Conservation (phyloP, 2,329 filamentous ascomycete genomes). For the Sporothrix phasma region DNA sequence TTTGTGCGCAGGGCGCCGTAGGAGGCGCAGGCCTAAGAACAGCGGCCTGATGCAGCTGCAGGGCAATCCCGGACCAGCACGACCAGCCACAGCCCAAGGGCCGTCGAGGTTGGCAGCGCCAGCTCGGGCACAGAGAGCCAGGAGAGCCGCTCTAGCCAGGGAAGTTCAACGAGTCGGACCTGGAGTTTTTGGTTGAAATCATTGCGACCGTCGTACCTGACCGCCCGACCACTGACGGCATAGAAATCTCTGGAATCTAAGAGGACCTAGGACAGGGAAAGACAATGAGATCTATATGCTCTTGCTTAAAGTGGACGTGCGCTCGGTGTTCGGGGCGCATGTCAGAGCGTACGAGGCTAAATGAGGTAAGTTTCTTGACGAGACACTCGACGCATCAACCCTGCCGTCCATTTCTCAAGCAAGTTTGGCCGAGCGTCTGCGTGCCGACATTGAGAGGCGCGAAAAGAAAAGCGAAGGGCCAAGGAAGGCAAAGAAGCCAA, state of each 20-base stretch:
- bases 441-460: slow-evolving; percentile 56
- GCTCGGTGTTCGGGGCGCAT: too few relatives aligned
- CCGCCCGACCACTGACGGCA: slow-evolving; percentile 75
- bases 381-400: slow-evolving; percentile 76
- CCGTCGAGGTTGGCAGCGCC: slow-evolving; percentile 32
- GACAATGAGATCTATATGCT: too few relatives aligned
- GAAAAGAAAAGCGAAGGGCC: slow-evolving; percentile 42
- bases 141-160: slow-evolving; percentile 34
- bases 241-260: too few relatives aligned
- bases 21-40: slow-evolving; percentile 75
- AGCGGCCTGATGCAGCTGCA: slow-evolving; percentile 90
- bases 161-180: slow-evolving; percentile 65
- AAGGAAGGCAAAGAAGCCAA: slow-evolving; percentile 28
- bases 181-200: slow-evolving; percentile 85
- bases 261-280: too few relatives aligned
- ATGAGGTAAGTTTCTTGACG: too few relatives aligned
- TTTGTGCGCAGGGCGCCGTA: slow-evolving; percentile 82
- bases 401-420: slow-evolving; percentile 68
- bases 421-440: slow-evolving; percentile 66
- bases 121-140: slow-evolving; percentile 19
- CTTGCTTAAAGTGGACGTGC: too few relatives aligned
- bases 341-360: too few relatives aligned
- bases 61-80: slow-evolving; percentile 80
- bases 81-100: slow-evolving; percentile 63
- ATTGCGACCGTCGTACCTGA: slow-evolving; percentile 83